phyloP scores from a whole-genome alignment of 805 yeast genomes.

The Nakazawaea ernobii region DNA sequence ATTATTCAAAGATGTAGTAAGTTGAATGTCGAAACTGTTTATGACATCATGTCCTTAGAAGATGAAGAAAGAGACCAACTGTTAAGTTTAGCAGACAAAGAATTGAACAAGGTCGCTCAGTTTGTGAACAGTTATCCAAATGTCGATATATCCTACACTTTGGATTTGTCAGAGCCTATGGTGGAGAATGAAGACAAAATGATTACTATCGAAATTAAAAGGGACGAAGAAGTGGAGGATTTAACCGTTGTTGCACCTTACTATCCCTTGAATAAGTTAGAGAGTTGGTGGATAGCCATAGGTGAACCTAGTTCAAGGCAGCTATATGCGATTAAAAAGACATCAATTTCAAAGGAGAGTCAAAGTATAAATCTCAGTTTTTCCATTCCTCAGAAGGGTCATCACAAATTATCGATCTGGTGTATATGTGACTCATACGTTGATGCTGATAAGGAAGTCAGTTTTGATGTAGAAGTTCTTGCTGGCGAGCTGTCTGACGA shows the following conservation, averaged over 20 bases:
- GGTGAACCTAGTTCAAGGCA: conserved; percentile 61
- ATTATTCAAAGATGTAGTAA: conserved; percentile 50
- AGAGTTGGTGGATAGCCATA: conserved; percentile 83
- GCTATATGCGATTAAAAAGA: conserved; percentile 68
- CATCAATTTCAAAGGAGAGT: conserved; percentile 43
- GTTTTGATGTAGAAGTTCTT: conserved; percentile 42
- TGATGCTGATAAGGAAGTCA: conserved; percentile 87
- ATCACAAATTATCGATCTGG: conserved; percentile 65
- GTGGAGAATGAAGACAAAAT: conserved; percentile 41
- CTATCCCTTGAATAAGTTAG: conserved; percentile 57
- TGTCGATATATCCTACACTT: conserved; percentile 57
- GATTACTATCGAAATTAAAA: conserved; percentile 43
- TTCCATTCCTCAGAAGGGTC: conserved; percentile 54
- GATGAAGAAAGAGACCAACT: conserved; percentile 56
- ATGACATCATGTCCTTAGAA: conserved; percentile 73
- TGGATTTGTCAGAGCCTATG: conserved; percentile 37
- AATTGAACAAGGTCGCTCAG: conserved; percentile 65
- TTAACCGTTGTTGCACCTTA: conserved; percentile 50
- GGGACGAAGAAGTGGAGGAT: conserved; percentile 76
- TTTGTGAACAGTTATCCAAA: conserved; percentile 91
- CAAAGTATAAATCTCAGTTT: conserved; percentile 52
- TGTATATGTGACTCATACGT: conserved; percentile 85
- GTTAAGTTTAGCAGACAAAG: conserved; percentile 40
- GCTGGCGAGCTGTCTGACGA: conserved; percentile 16
- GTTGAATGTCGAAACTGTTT: conserved; percentile 60